Evolutionary conservation across 306 rosid species (phyloP).

Genomic region (Gastrolobium bilobum): DNA sequence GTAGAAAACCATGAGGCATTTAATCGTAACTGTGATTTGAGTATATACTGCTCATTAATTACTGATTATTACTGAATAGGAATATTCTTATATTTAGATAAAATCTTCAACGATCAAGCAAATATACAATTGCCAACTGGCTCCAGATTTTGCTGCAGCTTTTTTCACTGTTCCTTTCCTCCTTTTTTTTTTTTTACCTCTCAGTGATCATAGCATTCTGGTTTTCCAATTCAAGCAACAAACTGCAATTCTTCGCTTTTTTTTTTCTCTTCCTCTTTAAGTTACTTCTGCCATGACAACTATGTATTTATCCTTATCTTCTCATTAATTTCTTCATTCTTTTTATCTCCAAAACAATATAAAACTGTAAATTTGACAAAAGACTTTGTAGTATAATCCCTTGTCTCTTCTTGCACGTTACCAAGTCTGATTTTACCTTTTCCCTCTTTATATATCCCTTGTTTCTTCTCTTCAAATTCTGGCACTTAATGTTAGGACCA

Average conservation of each 20-base stretch:
- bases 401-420: constrained; percentile 48
- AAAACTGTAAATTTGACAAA: constrained; percentile 25
- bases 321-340: not conserved
- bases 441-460: not conserved
- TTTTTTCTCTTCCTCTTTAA: no score
- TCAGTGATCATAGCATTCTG: not conserved
- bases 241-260: not conserved
- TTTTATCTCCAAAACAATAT: constrained; percentile 26
- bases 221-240: not conserved
- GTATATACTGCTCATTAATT: not conserved
- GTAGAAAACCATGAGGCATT: not conserved
- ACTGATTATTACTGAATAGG: not conserved
- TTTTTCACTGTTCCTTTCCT: not conserved
- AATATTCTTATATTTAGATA: not conserved
- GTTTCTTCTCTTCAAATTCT: constrained; percentile 48
- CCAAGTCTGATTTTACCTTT: constrained; percentile 17
- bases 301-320: constrained; percentile 3
- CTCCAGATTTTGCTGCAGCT: constrained; percentile 43
- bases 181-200: not conserved
- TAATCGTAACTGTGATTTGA: not conserved
- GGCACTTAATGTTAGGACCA: constrained; percentile 52
- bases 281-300: not conserved
- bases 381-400: no score
- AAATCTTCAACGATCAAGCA: not conserved
- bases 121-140: constrained; percentile 65